A percentile compares a stretch with the other conserved stretches of the same genome.
phyloP scores from a whole-genome alignment of 306 rosid genomes.

The Lupinus albus region DNA sequence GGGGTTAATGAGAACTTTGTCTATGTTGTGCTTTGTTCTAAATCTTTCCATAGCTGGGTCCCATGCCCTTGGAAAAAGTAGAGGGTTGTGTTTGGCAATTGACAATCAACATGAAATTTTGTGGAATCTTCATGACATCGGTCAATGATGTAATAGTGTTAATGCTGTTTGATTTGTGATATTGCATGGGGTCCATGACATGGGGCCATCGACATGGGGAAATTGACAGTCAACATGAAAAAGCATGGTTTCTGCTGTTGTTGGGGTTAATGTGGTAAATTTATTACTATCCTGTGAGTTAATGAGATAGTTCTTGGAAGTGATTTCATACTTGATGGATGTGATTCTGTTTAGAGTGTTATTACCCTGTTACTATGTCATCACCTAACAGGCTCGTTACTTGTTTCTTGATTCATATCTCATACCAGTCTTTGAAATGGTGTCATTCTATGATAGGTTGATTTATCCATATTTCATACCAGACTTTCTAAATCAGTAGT shows the following conservation, averaged over 20 bases:
- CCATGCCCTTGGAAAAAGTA: too few relatives aligned
- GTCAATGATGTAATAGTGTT: too few relatives aligned
- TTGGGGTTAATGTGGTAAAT: neutral
- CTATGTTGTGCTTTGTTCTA: too few relatives aligned
- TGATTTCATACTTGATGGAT: neutral
- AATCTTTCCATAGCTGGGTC: too few relatives aligned
- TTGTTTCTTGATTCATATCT: conserved; percentile 12
- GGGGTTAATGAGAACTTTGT: neutral
- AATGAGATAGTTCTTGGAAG: conserved; percentile 9
- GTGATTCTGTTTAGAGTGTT: conserved; percentile 11
- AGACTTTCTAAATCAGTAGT: neutral
- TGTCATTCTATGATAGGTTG: conserved; percentile 23
- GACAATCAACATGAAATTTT: too few relatives aligned
- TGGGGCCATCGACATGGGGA: too few relatives aligned
- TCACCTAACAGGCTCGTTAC: conserved; percentile 13
- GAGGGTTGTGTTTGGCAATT: too few relatives aligned
- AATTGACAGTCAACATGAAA: too few relatives aligned
- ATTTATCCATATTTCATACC: neutral
- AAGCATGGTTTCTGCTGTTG: too few relatives aligned
- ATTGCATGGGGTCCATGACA: too few relatives aligned
- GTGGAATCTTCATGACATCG: too few relatives aligned
- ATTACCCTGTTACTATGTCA: neutral
- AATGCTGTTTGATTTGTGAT: too few relatives aligned
- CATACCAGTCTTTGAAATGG: conserved; percentile 3
- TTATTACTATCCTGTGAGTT: neutral